phyloP scores from a whole-genome alignment of 192 early-diverging fungal genomes.

The Phlyctochytrium bullatum region DNA sequence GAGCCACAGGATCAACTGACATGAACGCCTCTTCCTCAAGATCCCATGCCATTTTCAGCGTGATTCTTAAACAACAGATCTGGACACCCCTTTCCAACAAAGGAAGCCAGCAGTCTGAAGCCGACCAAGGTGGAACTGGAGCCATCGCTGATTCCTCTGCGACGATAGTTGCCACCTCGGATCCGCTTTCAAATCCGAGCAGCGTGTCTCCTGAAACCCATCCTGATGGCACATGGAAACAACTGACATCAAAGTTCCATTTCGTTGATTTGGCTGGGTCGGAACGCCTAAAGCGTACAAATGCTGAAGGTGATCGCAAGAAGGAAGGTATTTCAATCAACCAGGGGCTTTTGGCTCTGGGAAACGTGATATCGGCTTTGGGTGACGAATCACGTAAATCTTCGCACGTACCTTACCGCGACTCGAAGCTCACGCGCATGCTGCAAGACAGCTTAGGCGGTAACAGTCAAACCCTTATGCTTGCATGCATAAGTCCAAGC shows the following conservation, averaged over 20 bases:
- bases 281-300: conserved; percentile 89
- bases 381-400: conserved; percentile 62
- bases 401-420: conserved; percentile 91
- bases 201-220: conserved; percentile 19
- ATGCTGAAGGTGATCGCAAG: conserved; percentile 86
- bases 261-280: conserved; percentile 99
- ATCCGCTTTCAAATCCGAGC: too few species aligned
- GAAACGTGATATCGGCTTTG: conserved; percentile 97
- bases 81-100: conserved; percentile 7
- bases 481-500: conserved; percentile 89
- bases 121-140: too few species aligned
- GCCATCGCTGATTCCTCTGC: too few species aligned
- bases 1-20: conserved; percentile 92
- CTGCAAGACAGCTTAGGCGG: conserved; percentile 96
- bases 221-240: conserved; percentile 54
- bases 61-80: conserved; percentile 73
- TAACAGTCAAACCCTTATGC: conserved; percentile 87
- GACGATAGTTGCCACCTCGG: too few species aligned
- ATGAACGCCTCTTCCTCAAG: conserved; percentile 88
- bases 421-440: conserved; percentile 94
- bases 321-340: conserved; percentile 98
- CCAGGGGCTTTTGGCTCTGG: conserved; percentile 89
- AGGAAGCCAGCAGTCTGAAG: too few species aligned
- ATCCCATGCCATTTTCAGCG: conserved; percentile 95
- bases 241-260: conserved; percentile 86